phyloP scores from a whole-genome alignment of 257 asterid species.

The Solanum gandarillasii region DNA sequence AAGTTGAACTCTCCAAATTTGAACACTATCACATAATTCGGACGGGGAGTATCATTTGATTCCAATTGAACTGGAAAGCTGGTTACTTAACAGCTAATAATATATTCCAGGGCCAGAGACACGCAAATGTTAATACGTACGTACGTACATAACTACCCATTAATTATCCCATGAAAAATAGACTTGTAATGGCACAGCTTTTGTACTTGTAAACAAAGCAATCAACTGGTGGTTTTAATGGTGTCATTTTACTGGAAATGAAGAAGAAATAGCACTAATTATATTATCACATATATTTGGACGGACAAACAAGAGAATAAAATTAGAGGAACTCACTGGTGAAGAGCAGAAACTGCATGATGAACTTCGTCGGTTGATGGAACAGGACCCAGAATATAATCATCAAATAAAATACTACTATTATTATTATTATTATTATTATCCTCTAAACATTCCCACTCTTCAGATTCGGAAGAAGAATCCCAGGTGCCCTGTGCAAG shows the following conservation, averaged over 20 bases:
- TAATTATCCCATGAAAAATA: background rate
- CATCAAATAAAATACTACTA: conserved; percentile 16
- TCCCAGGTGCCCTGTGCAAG: conserved; percentile 14
- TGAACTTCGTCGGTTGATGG: conserved; percentile 58
- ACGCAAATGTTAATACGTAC: background rate
- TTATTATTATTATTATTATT: conserved; percentile 2
- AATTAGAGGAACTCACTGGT: conserved; percentile 30
- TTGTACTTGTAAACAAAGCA: background rate
- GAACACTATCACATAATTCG: background rate
- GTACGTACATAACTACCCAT: background rate
- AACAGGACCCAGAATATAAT: conserved; percentile 48
- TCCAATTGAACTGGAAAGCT: background rate
- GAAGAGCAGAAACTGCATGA: conserved; percentile 60
- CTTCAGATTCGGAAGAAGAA: conserved; percentile 46
- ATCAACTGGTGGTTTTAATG: background rate
- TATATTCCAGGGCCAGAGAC: background rate
- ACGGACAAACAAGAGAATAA: background rate
- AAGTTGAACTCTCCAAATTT: background rate
- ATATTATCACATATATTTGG: background rate
- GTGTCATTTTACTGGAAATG: background rate
- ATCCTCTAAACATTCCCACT: conserved; percentile 47
- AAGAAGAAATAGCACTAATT: background rate
- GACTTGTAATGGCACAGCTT: background rate
- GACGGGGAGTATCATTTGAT: background rate
- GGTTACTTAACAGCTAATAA: background rate